Evolutionary conservation across 495 filamentous ascomycete species (phyloP).

Genomic region (Cercophora sp.): DNA sequence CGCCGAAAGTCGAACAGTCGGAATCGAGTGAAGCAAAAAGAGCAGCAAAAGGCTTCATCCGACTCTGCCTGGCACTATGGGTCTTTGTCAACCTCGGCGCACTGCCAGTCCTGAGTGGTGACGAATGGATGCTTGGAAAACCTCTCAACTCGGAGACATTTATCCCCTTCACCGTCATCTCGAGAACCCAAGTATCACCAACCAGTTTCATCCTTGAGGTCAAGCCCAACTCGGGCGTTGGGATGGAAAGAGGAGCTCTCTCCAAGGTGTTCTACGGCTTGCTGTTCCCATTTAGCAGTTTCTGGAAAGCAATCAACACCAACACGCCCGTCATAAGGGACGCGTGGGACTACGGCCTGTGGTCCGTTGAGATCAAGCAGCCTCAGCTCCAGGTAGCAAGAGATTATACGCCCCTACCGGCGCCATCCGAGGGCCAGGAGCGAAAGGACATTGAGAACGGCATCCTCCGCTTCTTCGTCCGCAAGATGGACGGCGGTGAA

Average conservation of each 20-base stretch:
- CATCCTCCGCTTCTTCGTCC: constrained; percentile 46
- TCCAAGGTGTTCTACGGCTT: not conserved
- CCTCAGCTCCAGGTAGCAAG: constrained; percentile 85
- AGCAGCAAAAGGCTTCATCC: no score
- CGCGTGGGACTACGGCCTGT: constrained; percentile 55
- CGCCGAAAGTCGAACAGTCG: no score
- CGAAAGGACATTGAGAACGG: constrained; percentile 44
- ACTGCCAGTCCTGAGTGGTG: no score
- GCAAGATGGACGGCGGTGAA: constrained; percentile 43
- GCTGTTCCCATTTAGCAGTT: constrained; percentile 11
- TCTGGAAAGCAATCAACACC: not conserved
- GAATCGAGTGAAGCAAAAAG: no score
- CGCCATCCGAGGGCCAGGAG: constrained; percentile 49
- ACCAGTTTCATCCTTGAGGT: constrained; percentile 75
- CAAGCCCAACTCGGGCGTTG: constrained; percentile 27
- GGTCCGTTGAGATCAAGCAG: constrained; percentile 90
- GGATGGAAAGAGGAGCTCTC: constrained; percentile 41
- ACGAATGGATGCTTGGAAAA: no score
- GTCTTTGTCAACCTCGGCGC: no score
- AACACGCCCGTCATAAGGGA: constrained; percentile 2
- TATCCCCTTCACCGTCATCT: constrained; percentile 59
- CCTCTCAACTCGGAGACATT: constrained; percentile 50
- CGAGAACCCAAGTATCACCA: constrained; percentile 64
- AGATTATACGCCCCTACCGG: constrained; percentile 83
- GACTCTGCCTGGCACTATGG: no score